Conservation (phyloP, 176 grass and related monocot genomes). For the Bonia amplexicaulis region DNA sequence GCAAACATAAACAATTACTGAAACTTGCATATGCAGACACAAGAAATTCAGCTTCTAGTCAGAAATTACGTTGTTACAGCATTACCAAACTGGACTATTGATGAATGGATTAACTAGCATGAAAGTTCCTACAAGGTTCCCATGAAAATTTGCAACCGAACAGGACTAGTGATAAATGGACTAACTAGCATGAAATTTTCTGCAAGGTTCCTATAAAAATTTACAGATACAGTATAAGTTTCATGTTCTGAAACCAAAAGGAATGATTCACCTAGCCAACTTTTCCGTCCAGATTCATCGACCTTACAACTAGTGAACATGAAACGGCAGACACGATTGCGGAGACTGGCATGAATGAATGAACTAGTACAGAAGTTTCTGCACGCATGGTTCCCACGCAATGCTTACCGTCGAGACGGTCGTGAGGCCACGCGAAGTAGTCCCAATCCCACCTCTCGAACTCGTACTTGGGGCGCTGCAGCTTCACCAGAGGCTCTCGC, state of each 20-base stretch:
- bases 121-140: too few species aligned
- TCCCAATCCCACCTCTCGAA: constrained; percentile 68
- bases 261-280: background rate
- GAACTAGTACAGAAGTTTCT: background rate
- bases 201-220: background rate
- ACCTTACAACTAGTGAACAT: background rate
- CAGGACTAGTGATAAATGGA: background rate
- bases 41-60: too few species aligned
- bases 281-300: too few species aligned
- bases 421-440: constrained; percentile 68
- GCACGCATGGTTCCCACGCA: background rate
- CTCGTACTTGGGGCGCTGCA: constrained; percentile 56
- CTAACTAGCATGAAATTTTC: background rate
- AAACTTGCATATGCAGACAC: background rate
- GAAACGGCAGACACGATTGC: background rate
- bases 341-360: background rate
- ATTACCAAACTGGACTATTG: too few species aligned
- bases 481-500: constrained; percentile 65
- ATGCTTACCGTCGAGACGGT: constrained; percentile 50
- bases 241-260: background rate
- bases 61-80: too few species aligned
- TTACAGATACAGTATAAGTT: background rate
- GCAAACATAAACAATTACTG: background rate
- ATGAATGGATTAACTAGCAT: too few species aligned
- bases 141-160: too few species aligned